A percentile compares a stretch with the other conserved stretches of the same genome.
These are phyloP conservation scores for Cryptococcus deneoformans DNA, from an alignment of 1,284 basidiomycete species.

Conservation along the genomic window DNA sequence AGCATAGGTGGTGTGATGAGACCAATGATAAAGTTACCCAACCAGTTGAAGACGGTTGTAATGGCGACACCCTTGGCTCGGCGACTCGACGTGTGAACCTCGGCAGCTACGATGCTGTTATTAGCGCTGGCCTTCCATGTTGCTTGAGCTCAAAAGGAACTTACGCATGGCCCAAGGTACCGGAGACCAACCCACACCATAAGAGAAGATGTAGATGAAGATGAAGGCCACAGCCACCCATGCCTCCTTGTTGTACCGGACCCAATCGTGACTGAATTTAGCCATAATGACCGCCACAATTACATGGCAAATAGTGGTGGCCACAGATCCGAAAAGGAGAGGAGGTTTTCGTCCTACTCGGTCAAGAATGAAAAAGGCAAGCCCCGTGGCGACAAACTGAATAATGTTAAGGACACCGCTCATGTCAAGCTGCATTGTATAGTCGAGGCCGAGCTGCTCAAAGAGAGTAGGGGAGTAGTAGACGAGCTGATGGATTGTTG, in stretches of 20 bases:
- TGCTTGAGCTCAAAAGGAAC: background rate
- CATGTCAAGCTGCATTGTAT: constrained; percentile 27
- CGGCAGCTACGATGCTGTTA: constrained; percentile 14
- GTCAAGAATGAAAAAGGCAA: constrained; percentile 45
- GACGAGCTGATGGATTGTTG: background rate
- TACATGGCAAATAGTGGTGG: constrained; percentile 17
- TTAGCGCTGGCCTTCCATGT: background rate
- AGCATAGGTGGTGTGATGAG: constrained; percentile 31
- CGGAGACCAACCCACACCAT: constrained; percentile 18
- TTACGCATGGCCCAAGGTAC: constrained; percentile 1
- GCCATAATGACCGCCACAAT: constrained; percentile 31
- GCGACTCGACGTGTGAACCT: constrained; percentile 24
- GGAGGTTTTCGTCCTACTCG: constrained; percentile 41
- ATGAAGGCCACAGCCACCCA: constrained; percentile 32
- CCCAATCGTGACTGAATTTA: constrained; percentile 22
- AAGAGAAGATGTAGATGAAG: constrained; percentile 21
- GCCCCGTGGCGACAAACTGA: constrained; percentile 38
- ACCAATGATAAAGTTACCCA: constrained; percentile 29
- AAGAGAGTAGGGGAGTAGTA: constrained; percentile 22
- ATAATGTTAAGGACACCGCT: constrained; percentile 45
- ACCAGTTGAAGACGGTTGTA: constrained; percentile 30
- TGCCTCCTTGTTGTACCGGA: constrained; percentile 15
- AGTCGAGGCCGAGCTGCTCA: constrained; percentile 33
- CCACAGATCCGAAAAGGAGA: constrained; percentile 26
- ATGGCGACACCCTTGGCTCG: background rate